Evolutionary conservation across 164 flowering plant genomes (phyloP), one percentile per base, ranked within the genome.

Genomic region (Berberis vulgaris): DNA sequence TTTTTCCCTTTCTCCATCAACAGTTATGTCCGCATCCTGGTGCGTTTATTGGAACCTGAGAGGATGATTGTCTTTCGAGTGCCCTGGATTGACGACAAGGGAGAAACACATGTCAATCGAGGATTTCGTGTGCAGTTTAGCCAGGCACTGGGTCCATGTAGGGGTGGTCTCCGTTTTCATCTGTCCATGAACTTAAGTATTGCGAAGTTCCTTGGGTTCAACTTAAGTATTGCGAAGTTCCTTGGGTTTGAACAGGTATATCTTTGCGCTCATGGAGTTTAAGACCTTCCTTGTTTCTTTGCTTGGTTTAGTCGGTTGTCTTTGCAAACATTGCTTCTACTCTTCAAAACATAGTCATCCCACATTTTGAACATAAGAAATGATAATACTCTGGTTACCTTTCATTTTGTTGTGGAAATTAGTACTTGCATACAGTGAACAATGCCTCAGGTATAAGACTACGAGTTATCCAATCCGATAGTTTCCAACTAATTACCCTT

Each of bases 81-180:
- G 70, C 96, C 99, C 43, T 95, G 99, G 99, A 76, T 88, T 62
- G 99, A 95, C 79, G 99, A 95, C 72, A 83, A 91, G 71, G 97
- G 97, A 71, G 97, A 89, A 72, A 85, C 86, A 43, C 97, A 95
- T 78, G 94, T 95, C 53, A 89, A 86, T 70, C 84, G 97, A 63
- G 99, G 99, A 9, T 89, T 80, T 62, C 81, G 99, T 57, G 96
- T 91, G 54, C 97, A 95, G 50, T 91, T 91, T 68, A 95, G 81
- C 72, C 97, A 88, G 78, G 81, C 91, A 12, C 66, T 91, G 71
- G 99, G 99, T 72, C 99, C 99, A 41, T 95, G 96, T 73, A 86
- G 99, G 63, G 99, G 99, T 56, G 96, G 97, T 63, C 75, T 95
- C 11, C 97, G 97, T 49, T 91, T 80, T 66, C 97, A 95, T 77